Conservation (phyloP, 78 protist genomes). For the Cavenderia fasciculata region DNA sequence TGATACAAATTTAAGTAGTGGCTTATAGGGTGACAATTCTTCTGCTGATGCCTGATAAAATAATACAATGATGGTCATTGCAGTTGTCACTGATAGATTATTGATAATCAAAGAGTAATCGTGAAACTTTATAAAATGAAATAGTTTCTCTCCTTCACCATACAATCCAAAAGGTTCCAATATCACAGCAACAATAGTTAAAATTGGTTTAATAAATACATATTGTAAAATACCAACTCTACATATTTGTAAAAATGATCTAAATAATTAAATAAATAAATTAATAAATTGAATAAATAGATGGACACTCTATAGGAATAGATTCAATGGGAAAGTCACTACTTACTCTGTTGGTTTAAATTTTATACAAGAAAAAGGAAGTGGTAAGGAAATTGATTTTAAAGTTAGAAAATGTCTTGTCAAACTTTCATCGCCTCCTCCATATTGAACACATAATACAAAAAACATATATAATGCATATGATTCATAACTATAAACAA, state of each 20-base stretch:
- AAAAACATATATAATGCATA: constrained; percentile 49
- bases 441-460: constrained; percentile 14
- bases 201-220: constrained; percentile 27
- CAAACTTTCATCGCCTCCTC: constrained; percentile 24
- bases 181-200: neutral
- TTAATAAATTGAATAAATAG: neutral
- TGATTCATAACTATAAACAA: constrained; percentile 26
- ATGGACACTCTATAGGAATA: neutral
- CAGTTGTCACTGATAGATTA: neutral
- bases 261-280: neutral
- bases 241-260: neutral
- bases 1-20: constrained; percentile 18
- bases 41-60: neutral
- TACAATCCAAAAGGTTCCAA: neutral
- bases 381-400: neutral
- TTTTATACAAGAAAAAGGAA: neutral
- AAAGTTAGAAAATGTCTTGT: neutral
- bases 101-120: neutral
- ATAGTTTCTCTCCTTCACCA: neutral
- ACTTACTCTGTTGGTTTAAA: constrained; percentile 24
- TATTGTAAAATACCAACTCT: constrained; percentile 38
- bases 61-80: neutral
- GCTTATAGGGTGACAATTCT: constrained; percentile 11
- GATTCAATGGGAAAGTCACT: neutral
- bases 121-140: neutral